phyloP scores from a whole-genome alignment of 306 rosid genomes.

The Rosa rugosa region DNA sequence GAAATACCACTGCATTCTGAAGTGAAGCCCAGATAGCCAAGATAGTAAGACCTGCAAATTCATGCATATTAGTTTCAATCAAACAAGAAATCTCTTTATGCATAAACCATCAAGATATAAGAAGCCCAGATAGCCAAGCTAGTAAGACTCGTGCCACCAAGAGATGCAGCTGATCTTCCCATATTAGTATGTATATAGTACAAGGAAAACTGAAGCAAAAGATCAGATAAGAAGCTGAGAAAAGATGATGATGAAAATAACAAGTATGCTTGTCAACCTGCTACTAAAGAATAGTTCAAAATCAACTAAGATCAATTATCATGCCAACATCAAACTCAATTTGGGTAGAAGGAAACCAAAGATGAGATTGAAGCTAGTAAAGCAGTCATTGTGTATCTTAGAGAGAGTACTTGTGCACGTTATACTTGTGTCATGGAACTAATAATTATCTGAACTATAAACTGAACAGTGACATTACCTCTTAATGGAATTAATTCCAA shows the following conservation, averaged over 20 bases:
- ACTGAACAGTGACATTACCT: too few relatives aligned
- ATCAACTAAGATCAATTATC: not conserved
- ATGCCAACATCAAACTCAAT: not conserved
- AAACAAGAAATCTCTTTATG: too few relatives aligned
- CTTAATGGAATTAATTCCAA: too few relatives aligned
- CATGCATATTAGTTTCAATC: too few relatives aligned
- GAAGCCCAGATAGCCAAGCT: too few relatives aligned
- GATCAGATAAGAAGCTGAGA: not conserved
- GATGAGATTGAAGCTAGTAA: not conserved
- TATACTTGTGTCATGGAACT: not conserved
- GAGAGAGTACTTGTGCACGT: not conserved
- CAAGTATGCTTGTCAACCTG: not conserved
- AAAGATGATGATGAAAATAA: not conserved
- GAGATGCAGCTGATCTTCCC: slow-evolving; percentile 87
- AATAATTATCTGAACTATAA: not conserved
- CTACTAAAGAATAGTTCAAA: not conserved
- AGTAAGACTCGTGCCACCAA: slow-evolving; percentile 63
- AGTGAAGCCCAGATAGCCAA: too few relatives aligned
- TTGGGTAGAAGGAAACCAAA: not conserved
- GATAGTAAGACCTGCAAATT: too few relatives aligned
- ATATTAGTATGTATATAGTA: not conserved
- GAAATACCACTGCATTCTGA: too few relatives aligned
- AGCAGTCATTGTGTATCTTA: not conserved
- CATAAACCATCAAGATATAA: too few relatives aligned
- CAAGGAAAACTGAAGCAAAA: not conserved